Evolutionary conservation across 352 stramenopile species (phyloP).

Genomic region (Phytophthora agathidicida): DNA sequence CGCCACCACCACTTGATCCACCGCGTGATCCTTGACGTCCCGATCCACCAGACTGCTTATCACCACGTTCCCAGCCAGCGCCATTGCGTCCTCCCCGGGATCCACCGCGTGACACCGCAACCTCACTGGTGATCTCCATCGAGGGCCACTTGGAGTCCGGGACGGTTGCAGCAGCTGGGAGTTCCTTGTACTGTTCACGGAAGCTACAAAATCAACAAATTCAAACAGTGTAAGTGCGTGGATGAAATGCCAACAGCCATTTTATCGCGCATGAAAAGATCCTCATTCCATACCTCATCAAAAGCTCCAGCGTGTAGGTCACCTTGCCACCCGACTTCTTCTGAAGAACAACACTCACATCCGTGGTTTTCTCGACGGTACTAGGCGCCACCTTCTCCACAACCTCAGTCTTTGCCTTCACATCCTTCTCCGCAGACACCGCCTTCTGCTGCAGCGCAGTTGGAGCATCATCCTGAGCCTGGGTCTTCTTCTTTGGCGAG

Average conservation of each 20-base stretch:
- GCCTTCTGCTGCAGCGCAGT: slow-evolving; percentile 29
- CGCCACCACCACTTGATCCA: slow-evolving; percentile 20
- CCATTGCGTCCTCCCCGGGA: slow-evolving; percentile 50
- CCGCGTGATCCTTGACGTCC: slow-evolving; percentile 60
- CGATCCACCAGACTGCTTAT: slow-evolving; percentile 50
- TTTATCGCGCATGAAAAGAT: not conserved
- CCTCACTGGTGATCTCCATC: slow-evolving; percentile 73
- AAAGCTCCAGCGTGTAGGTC: slow-evolving; percentile 61
- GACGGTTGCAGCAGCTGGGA: slow-evolving; percentile 43
- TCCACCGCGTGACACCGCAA: slow-evolving; percentile 45
- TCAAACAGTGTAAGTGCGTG: slow-evolving; percentile 1
- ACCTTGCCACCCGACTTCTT: slow-evolving; percentile 50
- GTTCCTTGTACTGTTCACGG: slow-evolving; percentile 59
- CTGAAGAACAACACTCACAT: slow-evolving; percentile 40
- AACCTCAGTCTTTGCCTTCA: slow-evolving; percentile 15
- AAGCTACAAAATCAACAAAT: slow-evolving; percentile 41
- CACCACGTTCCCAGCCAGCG: slow-evolving; percentile 65
- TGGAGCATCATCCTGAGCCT: slow-evolving; percentile 11
- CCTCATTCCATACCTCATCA: slow-evolving; percentile 48
- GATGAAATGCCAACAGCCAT: not conserved
- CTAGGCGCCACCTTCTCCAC: slow-evolving; percentile 8
- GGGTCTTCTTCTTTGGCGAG: slow-evolving; percentile 26
- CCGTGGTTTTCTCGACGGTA: slow-evolving; percentile 35
- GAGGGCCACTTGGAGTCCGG: slow-evolving; percentile 64
- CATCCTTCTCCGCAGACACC: slow-evolving; percentile 8